Evolutionary conservation across 805 yeast genomes (phyloP).

Genomic region (Kodamaea lidongshanica): DNA sequence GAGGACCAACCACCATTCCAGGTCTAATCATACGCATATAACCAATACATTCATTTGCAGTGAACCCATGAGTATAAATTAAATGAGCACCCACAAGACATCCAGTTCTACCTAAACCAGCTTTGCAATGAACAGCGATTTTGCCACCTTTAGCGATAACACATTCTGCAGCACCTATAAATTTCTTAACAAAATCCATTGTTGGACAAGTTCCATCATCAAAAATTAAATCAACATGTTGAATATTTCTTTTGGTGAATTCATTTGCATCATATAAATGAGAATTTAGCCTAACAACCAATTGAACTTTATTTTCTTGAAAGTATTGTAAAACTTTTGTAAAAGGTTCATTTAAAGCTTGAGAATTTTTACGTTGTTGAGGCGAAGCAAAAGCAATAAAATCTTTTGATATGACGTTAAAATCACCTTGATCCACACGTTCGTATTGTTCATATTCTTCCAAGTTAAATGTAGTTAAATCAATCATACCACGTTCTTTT

Average conservation of each 20-base stretch:
- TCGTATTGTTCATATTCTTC: constrained; percentile 95
- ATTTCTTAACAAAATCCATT: constrained; percentile 84
- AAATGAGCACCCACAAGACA: constrained; percentile 96
- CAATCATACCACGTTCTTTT: constrained; percentile 83
- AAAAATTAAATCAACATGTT: constrained; percentile 91
- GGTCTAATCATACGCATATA: constrained; percentile 96
- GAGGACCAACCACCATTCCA: constrained; percentile 99
- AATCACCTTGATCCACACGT: constrained; percentile 95
- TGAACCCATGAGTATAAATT: constrained; percentile 93
- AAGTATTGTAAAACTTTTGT: constrained; percentile 77
- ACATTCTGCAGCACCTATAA: constrained; percentile 92
- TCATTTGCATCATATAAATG: constrained; percentile 82
- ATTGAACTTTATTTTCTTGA: constrained; percentile 62
- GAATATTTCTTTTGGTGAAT: constrained; percentile 75
- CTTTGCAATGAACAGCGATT: constrained; percentile 98
- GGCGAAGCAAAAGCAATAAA: constrained; percentile 98
- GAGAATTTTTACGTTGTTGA: constrained; percentile 48
- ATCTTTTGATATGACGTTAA: constrained; percentile 84
- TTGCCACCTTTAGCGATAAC: constrained; percentile 81
- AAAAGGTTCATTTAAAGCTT: constrained; percentile 69
- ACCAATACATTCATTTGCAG: constrained; percentile 94
- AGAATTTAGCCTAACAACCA: constrained; percentile 89
- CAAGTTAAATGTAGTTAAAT: constrained; percentile 76
- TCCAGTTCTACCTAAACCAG: constrained; percentile 97
- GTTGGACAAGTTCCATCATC: constrained; percentile 99